Evolutionary conservation across 1,284 basidiomycete genomes (phyloP).

Genomic region (Thelephora terrestris): DNA sequence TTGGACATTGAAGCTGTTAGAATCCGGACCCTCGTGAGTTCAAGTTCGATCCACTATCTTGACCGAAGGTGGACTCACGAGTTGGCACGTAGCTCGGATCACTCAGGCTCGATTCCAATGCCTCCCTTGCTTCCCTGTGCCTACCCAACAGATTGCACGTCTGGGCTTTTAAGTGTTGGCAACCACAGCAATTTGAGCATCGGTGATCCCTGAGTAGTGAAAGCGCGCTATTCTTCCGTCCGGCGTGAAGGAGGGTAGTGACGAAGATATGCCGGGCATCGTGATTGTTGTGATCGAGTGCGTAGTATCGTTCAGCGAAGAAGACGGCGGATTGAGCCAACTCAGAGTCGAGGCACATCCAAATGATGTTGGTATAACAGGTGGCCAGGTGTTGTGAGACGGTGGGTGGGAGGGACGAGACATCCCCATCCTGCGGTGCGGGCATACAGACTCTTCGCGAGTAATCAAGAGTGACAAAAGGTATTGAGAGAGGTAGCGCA

Average conservation of each 20-base stretch:
- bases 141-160: slow-evolving; percentile 67
- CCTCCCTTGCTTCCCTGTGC: slow-evolving; percentile 61
- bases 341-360: slow-evolving; percentile 70
- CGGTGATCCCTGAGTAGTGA: slow-evolving; percentile 52
- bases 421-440: background rate
- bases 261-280: slow-evolving; percentile 82
- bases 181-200: slow-evolving; percentile 59
- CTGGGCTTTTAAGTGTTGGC: slow-evolving; percentile 69
- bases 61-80: slow-evolving; percentile 30
- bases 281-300: slow-evolving; percentile 57
- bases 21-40: slow-evolving; percentile 4
- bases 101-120: slow-evolving; percentile 50
- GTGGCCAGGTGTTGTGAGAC: slow-evolving; percentile 32
- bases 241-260: slow-evolving; percentile 60
- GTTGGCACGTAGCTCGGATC: slow-evolving; percentile 41
- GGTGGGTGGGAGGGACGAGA: slow-evolving; percentile 27
- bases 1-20: slow-evolving; percentile 38
- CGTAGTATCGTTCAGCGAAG: slow-evolving; percentile 73
- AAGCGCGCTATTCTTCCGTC: slow-evolving; percentile 71
- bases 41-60: slow-evolving; percentile 10
- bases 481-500: background rate
- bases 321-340: slow-evolving; percentile 69
- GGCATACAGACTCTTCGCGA: background rate
- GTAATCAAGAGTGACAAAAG: background rate
- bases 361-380: slow-evolving; percentile 33